phyloP scores from a whole-genome alignment of 164 flowering plant genomes.

The Annona cherimola region DNA sequence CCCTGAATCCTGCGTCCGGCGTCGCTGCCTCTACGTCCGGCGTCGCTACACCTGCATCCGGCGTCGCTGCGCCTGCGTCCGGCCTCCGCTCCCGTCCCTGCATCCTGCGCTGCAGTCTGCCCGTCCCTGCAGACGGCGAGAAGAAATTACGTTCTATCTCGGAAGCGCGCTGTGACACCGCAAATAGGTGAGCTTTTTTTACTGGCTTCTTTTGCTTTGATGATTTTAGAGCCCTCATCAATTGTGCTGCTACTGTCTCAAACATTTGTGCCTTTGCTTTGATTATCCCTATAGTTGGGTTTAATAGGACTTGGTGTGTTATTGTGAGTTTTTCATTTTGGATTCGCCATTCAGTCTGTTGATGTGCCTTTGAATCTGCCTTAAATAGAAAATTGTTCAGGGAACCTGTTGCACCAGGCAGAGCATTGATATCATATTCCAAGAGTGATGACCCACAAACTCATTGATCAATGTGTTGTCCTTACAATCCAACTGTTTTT shows the following conservation, averaged over 20 bases:
- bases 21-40: no score
- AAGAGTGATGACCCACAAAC: not conserved
- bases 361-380: slow-evolving; percentile 1
- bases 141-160: slow-evolving; percentile 91
- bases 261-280: not conserved
- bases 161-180: slow-evolving; percentile 55
- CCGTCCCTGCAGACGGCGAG: slow-evolving; percentile 77
- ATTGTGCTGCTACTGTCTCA: not conserved
- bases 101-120: slow-evolving; percentile 78
- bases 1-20: no score
- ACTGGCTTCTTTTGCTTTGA: not conserved
- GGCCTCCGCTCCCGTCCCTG: no score
- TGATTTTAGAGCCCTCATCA: not conserved
- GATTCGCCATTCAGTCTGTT: not conserved
- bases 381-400: no score
- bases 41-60: no score
- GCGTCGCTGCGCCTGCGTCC: no score
- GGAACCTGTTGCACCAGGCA: not conserved
- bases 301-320: not conserved
- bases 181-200: slow-evolving; percentile 55
- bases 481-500: no score
- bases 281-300: not conserved
- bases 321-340: not conserved
- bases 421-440: not conserved
- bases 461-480: not conserved